Percentiles rank a stretch among this genome's conserved stretches.
Evolutionary conservation across 192 early-diverging fungal genomes (phyloP).

Genomic region (Coemansia pectinata): DNA sequence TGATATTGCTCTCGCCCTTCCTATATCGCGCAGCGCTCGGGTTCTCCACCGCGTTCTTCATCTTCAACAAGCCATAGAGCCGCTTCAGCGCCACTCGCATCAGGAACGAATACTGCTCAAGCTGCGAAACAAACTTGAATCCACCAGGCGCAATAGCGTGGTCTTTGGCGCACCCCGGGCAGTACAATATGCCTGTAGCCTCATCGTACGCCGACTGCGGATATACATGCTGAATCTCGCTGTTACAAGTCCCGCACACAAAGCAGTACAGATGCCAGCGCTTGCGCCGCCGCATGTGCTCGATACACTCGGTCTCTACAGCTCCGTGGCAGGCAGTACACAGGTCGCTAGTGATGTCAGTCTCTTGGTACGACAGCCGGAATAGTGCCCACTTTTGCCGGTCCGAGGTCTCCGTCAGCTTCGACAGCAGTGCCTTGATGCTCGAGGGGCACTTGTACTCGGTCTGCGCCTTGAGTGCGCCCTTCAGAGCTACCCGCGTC

Average conservation of each 20-base stretch:
- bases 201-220: slow-evolving; percentile 60
- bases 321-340: slow-evolving; percentile 77
- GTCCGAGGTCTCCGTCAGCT: slow-evolving; percentile 69
- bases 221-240: slow-evolving; percentile 56
- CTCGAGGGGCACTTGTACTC: slow-evolving; percentile 53
- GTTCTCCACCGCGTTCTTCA: slow-evolving; percentile 55
- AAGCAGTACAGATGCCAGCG: slow-evolving; percentile 89
- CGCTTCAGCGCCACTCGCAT: slow-evolving; percentile 79
- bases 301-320: slow-evolving; percentile 88
- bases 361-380: slow-evolving; percentile 56
- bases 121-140: slow-evolving; percentile 76
- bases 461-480: slow-evolving; percentile 70
- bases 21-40: slow-evolving; percentile 21
- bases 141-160: slow-evolving; percentile 44
- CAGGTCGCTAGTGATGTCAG: slow-evolving; percentile 72
- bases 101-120: slow-evolving; percentile 90
- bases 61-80: slow-evolving; percentile 76
- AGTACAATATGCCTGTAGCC: slow-evolving; percentile 45
- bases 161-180: slow-evolving; percentile 58
- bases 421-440: slow-evolving; percentile 71
- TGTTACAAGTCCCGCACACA: slow-evolving; percentile 68
- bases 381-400: slow-evolving; percentile 51
- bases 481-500: slow-evolving; percentile 84
- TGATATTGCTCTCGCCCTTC: slow-evolving; percentile 19
- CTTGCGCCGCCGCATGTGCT: slow-evolving; percentile 50